Evolutionary conservation across 805 yeast genomes (phyloP).

Genomic region (Saturnispora sekii): DNA sequence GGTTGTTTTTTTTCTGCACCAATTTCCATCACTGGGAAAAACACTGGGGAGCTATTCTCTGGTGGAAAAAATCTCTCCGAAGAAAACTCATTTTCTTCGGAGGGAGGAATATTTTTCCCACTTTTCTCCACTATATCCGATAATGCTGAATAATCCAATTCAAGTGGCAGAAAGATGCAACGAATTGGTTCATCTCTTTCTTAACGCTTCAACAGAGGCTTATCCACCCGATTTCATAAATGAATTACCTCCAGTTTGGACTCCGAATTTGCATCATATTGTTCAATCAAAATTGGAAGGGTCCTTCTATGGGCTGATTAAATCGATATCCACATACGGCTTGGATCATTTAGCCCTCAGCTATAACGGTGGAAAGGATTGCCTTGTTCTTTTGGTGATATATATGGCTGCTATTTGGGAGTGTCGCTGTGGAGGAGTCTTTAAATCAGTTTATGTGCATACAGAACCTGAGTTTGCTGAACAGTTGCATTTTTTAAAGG

Average conservation of each 20-base stretch:
- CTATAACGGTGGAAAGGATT: conserved; percentile 96
- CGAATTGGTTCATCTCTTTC: background rate
- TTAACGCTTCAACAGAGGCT: background rate
- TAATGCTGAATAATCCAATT: background rate
- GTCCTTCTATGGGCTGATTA: conserved; percentile 15
- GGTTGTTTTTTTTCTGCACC: no score
- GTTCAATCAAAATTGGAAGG: conserved; percentile 21
- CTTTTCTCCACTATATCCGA: no score
- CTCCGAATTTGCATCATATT: conserved; percentile 8
- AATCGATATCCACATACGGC: conserved; percentile 16
- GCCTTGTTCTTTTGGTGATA: conserved; percentile 76
- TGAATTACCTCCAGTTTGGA: conserved; percentile 3
- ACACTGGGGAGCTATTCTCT: no score
- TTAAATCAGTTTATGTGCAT: conserved; percentile 60
- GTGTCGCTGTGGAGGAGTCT: conserved; percentile 12
- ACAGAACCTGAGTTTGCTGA: conserved; percentile 65
- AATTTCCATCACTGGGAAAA: no score
- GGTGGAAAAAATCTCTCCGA: background rate
- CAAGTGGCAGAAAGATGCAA: background rate
- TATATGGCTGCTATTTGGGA: conserved; percentile 46
- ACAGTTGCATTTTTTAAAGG: conserved; percentile 53
- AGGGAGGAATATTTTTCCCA: no score
- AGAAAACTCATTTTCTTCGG: background rate
- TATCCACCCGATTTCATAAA: conserved; percentile 1
- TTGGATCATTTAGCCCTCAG: conserved; percentile 60